A percentile compares a stretch with the other conserved stretches of the same genome.
Evolutionary conservation across 139 green algal genomes (phyloP).

Genomic region (Micractinium sp.): DNA sequence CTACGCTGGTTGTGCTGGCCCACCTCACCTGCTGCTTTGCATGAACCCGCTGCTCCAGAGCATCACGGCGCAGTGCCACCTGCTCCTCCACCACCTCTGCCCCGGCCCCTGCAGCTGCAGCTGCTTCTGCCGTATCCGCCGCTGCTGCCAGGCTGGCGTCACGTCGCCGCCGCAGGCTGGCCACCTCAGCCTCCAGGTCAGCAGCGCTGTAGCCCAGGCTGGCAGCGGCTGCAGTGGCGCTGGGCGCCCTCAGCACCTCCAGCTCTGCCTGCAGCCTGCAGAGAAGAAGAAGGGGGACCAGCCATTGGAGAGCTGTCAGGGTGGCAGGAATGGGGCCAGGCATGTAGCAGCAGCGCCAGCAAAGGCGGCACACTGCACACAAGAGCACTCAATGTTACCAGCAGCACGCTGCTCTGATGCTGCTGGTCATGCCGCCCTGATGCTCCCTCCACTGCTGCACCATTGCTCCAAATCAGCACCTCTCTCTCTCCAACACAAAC

Average conservation of each 20-base stretch:
- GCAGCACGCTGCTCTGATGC: no score
- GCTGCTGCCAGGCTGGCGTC: background rate
- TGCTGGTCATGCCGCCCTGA: background rate
- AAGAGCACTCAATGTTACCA: no score
- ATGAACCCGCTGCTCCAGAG: background rate
- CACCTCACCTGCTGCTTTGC: conserved; percentile 22
- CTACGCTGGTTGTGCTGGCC: no score
- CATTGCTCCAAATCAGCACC: no score
- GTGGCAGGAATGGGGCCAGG: background rate
- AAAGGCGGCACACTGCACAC: no score
- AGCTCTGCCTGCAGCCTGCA: conserved; percentile 30
- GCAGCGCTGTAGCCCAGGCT: conserved; percentile 5
- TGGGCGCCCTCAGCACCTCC: background rate
- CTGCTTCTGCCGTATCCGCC: background rate
- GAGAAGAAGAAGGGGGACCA: background rate
- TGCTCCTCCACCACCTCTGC: conserved; percentile 19
- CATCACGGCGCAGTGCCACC: background rate
- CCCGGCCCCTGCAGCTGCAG: background rate
- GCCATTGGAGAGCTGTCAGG: background rate
- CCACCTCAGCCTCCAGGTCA: conserved; percentile 12
- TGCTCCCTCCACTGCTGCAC: background rate
- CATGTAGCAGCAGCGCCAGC: no score
- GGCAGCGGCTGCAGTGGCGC: background rate
- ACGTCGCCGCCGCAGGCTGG: conserved; percentile 6
- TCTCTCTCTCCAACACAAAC: no score